These are phyloP conservation scores for Coniochaeta sp. DNA, from an alignment of 2,329 filamentous ascomycete species.

Conservation along the genomic window DNA sequence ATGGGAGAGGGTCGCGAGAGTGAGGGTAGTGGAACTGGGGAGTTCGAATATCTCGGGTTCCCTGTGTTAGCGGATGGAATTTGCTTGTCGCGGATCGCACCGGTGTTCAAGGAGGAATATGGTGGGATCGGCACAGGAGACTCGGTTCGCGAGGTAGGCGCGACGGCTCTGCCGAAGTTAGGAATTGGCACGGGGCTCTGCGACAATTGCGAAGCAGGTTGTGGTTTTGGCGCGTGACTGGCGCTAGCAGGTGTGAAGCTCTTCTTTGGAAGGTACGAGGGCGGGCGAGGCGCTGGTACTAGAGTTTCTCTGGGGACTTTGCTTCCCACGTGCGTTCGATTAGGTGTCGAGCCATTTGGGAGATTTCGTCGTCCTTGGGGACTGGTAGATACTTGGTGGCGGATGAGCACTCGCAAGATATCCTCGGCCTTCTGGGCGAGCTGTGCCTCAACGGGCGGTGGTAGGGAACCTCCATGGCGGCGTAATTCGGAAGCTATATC, in stretches of 20 bases:
- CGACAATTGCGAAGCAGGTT: neutral
- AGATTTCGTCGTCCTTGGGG: too few relatives aligned
- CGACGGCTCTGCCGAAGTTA: too few relatives aligned
- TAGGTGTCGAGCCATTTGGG: too few relatives aligned
- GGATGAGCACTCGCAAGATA: neutral
- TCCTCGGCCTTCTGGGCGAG: neutral
- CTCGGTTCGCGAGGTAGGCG: neutral
- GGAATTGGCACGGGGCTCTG: neutral
- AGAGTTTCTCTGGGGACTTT: neutral
- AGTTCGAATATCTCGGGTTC: too few relatives aligned
- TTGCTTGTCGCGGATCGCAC: neutral
- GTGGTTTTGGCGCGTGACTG: neutral
- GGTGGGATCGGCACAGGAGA: neutral
- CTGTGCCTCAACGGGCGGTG: neutral
- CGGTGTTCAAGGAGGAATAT: neutral
- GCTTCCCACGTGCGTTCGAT: neutral
- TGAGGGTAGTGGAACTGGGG: too few relatives aligned
- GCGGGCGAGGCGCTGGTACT: neutral
- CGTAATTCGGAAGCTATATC: neutral
- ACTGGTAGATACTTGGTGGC: neutral
- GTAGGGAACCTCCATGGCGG: neutral
- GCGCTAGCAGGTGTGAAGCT: neutral
- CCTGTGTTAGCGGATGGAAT: too few relatives aligned
- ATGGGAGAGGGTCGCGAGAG: too few relatives aligned
- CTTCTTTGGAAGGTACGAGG: neutral